phyloP scores from a whole-genome alignment of 1,139 yeast genomes.

The Yamadazyma membranifaciens region DNA sequence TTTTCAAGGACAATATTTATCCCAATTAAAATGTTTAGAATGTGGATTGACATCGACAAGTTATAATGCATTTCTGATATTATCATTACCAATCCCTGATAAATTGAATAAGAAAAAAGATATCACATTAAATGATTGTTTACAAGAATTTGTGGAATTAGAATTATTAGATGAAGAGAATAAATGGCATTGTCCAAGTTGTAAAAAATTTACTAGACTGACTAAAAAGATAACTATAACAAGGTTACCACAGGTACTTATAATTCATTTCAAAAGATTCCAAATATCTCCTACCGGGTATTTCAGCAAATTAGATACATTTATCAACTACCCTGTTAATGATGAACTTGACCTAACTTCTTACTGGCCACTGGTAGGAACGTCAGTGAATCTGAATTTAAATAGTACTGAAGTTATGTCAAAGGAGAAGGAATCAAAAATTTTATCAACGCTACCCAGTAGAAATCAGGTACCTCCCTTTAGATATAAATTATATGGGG shows the following conservation, averaged over 20 bases:
- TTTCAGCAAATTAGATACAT: constrained; percentile 60
- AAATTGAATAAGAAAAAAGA: constrained; percentile 20
- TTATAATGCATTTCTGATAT: constrained; percentile 74
- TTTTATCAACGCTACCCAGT: constrained; percentile 54
- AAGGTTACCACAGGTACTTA: constrained; percentile 68
- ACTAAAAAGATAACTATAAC: constrained; percentile 69
- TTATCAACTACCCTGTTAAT: constrained; percentile 59
- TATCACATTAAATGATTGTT: constrained; percentile 57
- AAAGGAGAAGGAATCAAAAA: constrained; percentile 39
- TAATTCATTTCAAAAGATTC: constrained; percentile 81
- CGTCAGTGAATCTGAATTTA: constrained; percentile 22
- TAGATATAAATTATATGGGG: constrained; percentile 73
- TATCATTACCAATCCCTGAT: constrained; percentile 71
- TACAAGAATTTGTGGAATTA: constrained; percentile 62
- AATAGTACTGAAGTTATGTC: constrained; percentile 22
- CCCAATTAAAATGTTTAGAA: constrained; percentile 71
- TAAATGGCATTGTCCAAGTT: constrained; percentile 86
- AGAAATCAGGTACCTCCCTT: constrained; percentile 83
- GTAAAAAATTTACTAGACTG: constrained; percentile 66
- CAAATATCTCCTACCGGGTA: constrained; percentile 45
- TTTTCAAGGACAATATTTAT: constrained; percentile 88
- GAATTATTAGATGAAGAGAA: constrained; percentile 79
- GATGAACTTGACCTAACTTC: constrained; percentile 62
- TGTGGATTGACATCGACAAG: constrained; percentile 86
- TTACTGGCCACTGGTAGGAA: constrained; percentile 70